phyloP scores from a whole-genome alignment of 805 yeast genomes.

The Pichia rugopelliculosa region DNA sequence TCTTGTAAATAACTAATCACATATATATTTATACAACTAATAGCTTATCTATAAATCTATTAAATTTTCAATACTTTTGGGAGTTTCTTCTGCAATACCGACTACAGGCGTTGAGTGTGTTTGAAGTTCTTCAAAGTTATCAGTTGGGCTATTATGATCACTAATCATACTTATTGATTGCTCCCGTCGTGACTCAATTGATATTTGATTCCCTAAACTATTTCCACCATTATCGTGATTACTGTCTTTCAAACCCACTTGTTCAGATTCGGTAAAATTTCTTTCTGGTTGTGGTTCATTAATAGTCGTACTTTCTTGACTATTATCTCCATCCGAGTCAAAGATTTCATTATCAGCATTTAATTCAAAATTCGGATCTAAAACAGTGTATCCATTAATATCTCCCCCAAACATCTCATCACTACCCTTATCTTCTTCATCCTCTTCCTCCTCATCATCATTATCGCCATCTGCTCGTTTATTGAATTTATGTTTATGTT shows the following conservation, averaged over 20 bases:
- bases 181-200: background rate
- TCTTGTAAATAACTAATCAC: background rate
- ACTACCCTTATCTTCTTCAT: background rate
- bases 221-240: background rate
- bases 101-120: background rate
- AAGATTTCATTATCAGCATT: background rate
- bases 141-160: background rate
- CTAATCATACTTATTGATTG: background rate
- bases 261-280: background rate
- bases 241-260: background rate
- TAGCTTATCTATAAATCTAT: slow-evolving; percentile 6
- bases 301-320: background rate
- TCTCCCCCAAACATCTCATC: background rate
- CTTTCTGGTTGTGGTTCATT: background rate
- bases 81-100: too few species aligned
- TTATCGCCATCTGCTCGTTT: background rate
- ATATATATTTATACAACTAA: background rate
- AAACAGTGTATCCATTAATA: background rate
- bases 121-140: background rate
- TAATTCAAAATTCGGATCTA: background rate
- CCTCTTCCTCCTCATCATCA: slow-evolving; percentile 1
- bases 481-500: background rate
- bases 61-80: background rate
- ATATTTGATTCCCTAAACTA: background rate
- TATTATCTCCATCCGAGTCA: slow-evolving; percentile 9